Percentiles rank a stretch among this genome's conserved stretches.
phyloP scores from a whole-genome alignment of 2,329 filamentous ascomycete species.

The Dothideomycetes sp. region DNA sequence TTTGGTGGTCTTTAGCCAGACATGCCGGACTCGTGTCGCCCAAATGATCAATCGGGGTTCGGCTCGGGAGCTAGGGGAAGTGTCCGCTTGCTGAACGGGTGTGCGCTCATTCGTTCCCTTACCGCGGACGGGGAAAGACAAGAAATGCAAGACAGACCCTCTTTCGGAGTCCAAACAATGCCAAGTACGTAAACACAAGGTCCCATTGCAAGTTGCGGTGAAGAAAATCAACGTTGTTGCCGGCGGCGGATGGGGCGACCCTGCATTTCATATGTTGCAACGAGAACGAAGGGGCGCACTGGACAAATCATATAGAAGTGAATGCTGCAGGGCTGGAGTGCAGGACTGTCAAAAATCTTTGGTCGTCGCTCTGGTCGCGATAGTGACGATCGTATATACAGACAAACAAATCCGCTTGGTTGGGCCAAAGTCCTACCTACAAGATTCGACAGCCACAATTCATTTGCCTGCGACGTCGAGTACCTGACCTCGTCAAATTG shows the following conservation, averaged over 20 bases:
- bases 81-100: too few species aligned
- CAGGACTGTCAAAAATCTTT: background rate
- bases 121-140: too few species aligned
- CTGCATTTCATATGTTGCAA: background rate
- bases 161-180: background rate
- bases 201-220: background rate
- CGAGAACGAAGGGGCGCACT: background rate
- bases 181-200: background rate
- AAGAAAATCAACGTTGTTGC: background rate
- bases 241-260: background rate
- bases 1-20: too few species aligned
- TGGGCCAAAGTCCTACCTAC: too few species aligned
- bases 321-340: background rate
- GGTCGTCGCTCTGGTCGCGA: background rate
- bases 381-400: background rate
- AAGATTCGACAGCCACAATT: too few species aligned
- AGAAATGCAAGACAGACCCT: background rate
- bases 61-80: too few species aligned
- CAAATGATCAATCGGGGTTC: too few species aligned
- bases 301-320: background rate
- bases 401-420: too few species aligned
- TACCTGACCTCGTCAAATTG: too few species aligned
- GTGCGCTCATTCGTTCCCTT: too few species aligned
- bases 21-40: too few species aligned
- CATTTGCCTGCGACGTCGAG: too few species aligned